Conservation (phyloP, 371 early-diverging fungal species). For the Mucor sp. region DNA sequence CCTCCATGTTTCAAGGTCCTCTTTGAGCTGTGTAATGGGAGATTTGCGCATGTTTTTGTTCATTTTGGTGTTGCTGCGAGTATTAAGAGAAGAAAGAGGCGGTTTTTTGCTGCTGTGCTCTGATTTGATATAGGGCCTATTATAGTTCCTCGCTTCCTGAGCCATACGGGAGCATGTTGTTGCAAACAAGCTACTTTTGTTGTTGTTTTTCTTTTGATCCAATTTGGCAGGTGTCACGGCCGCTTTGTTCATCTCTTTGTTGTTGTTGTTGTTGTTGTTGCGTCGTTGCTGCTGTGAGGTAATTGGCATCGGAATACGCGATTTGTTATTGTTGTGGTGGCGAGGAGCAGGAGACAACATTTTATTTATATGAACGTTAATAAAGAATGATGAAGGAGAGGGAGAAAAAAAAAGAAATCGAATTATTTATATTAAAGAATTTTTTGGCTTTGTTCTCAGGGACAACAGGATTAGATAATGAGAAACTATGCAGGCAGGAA, state of each 20-base stretch:
- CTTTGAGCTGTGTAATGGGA: slow-evolving; percentile 11
- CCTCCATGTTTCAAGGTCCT: slow-evolving; percentile 15
- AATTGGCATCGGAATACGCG: neutral
- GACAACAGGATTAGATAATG: neutral
- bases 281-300: neutral
- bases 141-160: slow-evolving; percentile 20
- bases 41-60: slow-evolving; percentile 11
- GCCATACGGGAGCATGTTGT: slow-evolving; percentile 25
- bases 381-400: neutral
- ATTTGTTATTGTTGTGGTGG: neutral
- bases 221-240: slow-evolving; percentile 21
- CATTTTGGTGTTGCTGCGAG: neutral
- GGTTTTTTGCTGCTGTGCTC: neutral
- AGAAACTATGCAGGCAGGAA: neutral
- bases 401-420: neutral
- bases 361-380: neutral
- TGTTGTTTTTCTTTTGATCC: slow-evolving; percentile 15
- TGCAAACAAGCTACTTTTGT: slow-evolving; percentile 12
- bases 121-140: slow-evolving; percentile 1
- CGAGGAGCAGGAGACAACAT: slow-evolving; percentile 4
- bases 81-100: neutral
- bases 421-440: slow-evolving; percentile 15
- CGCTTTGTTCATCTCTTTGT: neutral
- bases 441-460: neutral
- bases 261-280: neutral